phyloP scores from a whole-genome alignment of 441 rosid genomes.

The Syzygium malaccense region DNA sequence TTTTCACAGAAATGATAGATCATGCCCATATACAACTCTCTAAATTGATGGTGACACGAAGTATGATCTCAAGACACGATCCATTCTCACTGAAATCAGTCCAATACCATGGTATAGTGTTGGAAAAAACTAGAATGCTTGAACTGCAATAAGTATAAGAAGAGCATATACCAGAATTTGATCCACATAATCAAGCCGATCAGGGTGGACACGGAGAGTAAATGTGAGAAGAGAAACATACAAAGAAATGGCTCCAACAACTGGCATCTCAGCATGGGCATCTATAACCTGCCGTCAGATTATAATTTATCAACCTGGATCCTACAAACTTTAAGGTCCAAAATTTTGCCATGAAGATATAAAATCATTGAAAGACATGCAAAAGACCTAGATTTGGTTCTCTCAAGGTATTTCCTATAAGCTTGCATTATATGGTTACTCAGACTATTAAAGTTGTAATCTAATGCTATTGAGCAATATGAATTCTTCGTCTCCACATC shows the following conservation, averaged over 20 bases:
- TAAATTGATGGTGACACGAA: not conserved
- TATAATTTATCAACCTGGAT: not conserved
- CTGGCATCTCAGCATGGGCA: conserved; percentile 61
- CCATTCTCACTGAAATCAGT: not conserved
- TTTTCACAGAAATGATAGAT: not conserved
- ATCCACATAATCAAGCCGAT: conserved; percentile 71
- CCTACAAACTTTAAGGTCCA: conserved; percentile 12
- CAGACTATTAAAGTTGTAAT: not conserved
- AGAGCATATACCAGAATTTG: conserved; percentile 51
- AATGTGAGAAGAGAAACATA: conserved; percentile 63
- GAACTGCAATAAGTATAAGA: conserved; percentile 1
- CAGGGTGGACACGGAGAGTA: conserved; percentile 62
- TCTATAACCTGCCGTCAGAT: conserved; percentile 44
- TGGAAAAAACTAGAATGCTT: not conserved
- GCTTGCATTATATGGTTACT: not conserved
- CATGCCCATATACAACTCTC: not conserved
- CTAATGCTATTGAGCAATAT: not conserved
- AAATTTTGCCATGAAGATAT: not conserved
- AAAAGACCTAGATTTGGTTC: not conserved
- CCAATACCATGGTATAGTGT: not conserved
- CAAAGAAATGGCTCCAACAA: conserved; percentile 54
- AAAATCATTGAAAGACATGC: not conserved
- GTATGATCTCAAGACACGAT: not conserved
- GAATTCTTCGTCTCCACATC: not conserved
- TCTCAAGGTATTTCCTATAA: not conserved